Evolutionary conservation across 2,329 filamentous ascomycete species (phyloP).

Genomic region (Talaromyces sp.): DNA sequence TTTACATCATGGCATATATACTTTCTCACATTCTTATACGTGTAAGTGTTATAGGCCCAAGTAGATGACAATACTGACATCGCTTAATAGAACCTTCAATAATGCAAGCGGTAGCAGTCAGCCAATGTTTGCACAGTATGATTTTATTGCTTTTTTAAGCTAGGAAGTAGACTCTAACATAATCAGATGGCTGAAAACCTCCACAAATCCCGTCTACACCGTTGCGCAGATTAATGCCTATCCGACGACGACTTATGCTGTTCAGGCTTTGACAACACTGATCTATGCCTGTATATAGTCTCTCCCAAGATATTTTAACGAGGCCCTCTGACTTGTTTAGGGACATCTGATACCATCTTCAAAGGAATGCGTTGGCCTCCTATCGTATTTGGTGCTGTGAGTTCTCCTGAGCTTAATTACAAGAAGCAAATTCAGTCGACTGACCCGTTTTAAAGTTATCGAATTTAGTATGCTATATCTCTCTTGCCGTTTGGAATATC

Average conservation of each 20-base stretch:
- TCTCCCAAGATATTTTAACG: not conserved
- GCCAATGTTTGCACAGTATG: constrained; percentile 50
- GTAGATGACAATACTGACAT: not conserved
- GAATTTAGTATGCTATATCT: constrained; percentile 40
- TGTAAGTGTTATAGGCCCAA: constrained; percentile 28
- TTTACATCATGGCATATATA: constrained; percentile 62
- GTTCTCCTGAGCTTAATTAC: constrained; percentile 35
- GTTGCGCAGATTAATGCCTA: constrained; percentile 46
- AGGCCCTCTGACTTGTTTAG: constrained; percentile 6
- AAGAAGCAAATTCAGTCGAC: not conserved
- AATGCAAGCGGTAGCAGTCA: constrained; percentile 51
- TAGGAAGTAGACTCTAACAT: not conserved
- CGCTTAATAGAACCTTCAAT: constrained; percentile 48
- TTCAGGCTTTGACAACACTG: constrained; percentile 55
- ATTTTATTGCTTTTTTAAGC: not conserved
- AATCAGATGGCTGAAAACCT: constrained; percentile 32
- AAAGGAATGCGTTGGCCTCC: constrained; percentile 58
- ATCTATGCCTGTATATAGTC: constrained; percentile 49
- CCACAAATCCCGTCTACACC: constrained; percentile 39
- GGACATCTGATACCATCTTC: constrained; percentile 58
- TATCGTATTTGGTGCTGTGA: constrained; percentile 51
- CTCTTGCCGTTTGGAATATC: constrained; percentile 46
- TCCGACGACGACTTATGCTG: constrained; percentile 53
- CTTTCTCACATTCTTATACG: constrained; percentile 51
- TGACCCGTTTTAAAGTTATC: constrained; percentile 17